Conservation (phyloP, 805 yeast species). For the Blastobotrys chiropterorum region DNA sequence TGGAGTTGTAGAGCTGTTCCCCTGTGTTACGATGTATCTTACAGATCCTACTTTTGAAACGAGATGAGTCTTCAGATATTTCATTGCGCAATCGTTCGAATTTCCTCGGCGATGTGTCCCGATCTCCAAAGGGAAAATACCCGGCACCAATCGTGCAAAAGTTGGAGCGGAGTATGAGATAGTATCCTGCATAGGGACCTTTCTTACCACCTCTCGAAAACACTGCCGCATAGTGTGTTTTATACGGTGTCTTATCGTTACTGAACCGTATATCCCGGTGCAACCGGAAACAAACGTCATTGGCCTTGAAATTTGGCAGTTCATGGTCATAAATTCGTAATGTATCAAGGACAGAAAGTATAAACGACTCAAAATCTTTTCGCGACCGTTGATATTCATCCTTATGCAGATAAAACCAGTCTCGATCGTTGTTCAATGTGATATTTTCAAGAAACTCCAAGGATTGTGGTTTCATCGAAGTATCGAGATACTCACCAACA, state of each 20-base stretch:
- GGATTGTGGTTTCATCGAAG: not conserved
- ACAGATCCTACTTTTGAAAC: not conserved
- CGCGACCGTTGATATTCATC: constrained; percentile 18
- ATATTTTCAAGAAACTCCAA: constrained; percentile 1
- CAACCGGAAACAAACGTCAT: constrained; percentile 17
- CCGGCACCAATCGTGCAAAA: constrained; percentile 3
- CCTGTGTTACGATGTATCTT: constrained; percentile 4
- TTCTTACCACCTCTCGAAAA: constrained; percentile 19
- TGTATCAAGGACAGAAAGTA: constrained; percentile 11
- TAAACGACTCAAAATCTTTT: constrained; percentile 19
- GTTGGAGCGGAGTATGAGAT: constrained; percentile 18
- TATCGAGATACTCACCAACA: not conserved
- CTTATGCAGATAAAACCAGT: constrained; percentile 23
- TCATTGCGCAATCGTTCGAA: not conserved
- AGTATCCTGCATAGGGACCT: constrained; percentile 21
- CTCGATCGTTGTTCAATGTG: constrained; percentile 18
- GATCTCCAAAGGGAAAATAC: constrained; percentile 3
- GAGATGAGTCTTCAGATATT: constrained; percentile 1
- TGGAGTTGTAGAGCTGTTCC: not conserved
- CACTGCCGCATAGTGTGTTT: constrained; percentile 21
- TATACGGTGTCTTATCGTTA: constrained; percentile 21
- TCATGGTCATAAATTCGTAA: constrained; percentile 16
- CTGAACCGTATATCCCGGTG: constrained; percentile 20
- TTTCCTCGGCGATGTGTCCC: constrained; percentile 4
- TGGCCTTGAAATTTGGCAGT: constrained; percentile 18